These are phyloP conservation scores for Hymenoscyphus repandus DNA, from an alignment of 2,329 filamentous ascomycete genomes.

Conservation along the genomic window DNA sequence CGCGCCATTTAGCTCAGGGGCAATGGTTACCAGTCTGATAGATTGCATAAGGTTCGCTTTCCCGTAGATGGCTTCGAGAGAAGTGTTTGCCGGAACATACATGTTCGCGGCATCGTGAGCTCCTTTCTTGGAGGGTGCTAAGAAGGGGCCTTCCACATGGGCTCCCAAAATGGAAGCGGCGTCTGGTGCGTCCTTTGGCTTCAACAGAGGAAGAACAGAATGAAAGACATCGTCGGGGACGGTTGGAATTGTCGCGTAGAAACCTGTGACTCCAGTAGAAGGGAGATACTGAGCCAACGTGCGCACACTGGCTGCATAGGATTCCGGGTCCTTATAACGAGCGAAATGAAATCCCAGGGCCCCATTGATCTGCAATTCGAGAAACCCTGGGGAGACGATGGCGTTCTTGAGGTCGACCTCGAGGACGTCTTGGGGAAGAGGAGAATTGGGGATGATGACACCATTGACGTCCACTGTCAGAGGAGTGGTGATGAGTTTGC, in stretches of 20 bases:
- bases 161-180: conserved; percentile 48
- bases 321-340: conserved; percentile 35
- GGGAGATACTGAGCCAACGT: conserved; percentile 44
- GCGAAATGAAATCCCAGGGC: conserved; percentile 47
- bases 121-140: conserved; percentile 47
- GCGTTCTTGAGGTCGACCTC: conserved; percentile 39
- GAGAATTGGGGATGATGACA: conserved; percentile 23
- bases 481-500: conserved; percentile 14
- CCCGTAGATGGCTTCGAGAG: conserved; percentile 39
- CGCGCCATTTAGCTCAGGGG: conserved; percentile 44
- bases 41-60: conserved; percentile 33
- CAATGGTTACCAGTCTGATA: conserved; percentile 47
- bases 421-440: conserved; percentile 15
- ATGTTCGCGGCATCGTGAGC: conserved; percentile 37
- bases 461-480: conserved; percentile 22
- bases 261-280: conserved; percentile 46
- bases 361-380: conserved; percentile 50
- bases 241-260: conserved; percentile 49
- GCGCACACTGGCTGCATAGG: conserved; percentile 39
- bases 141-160: conserved; percentile 52
- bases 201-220: conserved; percentile 40
- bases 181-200: conserved; percentile 36
- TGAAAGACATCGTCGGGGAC: conserved; percentile 40
- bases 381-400: conserved; percentile 48
- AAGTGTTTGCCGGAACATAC: conserved; percentile 18